Evolutionary conservation across 2,329 filamentous ascomycete genomes (phyloP).

Genomic region (Ophidiomyces ophidiicola): DNA sequence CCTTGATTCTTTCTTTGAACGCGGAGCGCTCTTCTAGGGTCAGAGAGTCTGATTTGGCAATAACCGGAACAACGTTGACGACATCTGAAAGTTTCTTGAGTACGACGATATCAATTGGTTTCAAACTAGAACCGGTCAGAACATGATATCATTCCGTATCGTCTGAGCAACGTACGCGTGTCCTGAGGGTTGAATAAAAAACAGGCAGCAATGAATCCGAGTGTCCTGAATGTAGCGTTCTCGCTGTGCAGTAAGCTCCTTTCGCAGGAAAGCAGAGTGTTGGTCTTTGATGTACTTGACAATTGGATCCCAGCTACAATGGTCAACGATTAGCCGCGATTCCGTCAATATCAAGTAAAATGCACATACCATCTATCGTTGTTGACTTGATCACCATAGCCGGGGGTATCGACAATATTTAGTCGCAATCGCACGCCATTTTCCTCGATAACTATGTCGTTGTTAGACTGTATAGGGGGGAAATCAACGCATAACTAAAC

Average conservation of each 20-base stretch:
- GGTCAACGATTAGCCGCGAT: conserved; percentile 8
- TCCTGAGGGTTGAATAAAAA: conserved; percentile 98
- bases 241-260: conserved; percentile 97
- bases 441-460: conserved; percentile 69
- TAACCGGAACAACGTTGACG: conserved; percentile 96
- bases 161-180: conserved; percentile 50
- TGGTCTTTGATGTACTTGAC: conserved; percentile 99
- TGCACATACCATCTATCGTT: conserved; percentile 73
- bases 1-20: conserved; percentile 99
- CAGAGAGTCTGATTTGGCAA: conserved; percentile 93
- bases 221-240: conserved; percentile 99
- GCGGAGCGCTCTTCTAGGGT: conserved; percentile 88
- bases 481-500: conserved; percentile 18
- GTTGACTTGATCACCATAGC: conserved; percentile 97
- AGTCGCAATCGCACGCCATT: conserved; percentile 93
- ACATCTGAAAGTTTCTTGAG: conserved; percentile 99
- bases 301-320: conserved; percentile 78
- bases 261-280: conserved; percentile 96
- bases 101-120: conserved; percentile 98
- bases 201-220: conserved; percentile 96
- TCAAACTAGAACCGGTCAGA: conserved; percentile 43
- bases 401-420: conserved; percentile 98
- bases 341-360: not conserved
- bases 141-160: not conserved
- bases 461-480: conserved; percentile 3